phyloP scores from a whole-genome alignment of 306 rosid genomes.

The Pyrus communis region DNA sequence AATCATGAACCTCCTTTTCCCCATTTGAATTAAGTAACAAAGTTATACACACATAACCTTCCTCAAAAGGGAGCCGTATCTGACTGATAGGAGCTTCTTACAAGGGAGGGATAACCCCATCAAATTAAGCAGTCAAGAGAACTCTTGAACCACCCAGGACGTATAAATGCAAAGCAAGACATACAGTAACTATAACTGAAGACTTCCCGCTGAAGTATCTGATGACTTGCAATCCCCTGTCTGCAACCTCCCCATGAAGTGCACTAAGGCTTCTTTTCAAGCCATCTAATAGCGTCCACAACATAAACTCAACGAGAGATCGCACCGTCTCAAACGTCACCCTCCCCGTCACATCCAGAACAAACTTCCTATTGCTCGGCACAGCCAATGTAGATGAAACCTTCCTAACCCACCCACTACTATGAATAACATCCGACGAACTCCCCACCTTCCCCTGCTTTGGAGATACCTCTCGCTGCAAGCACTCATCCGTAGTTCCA shows the following conservation, averaged over 20 bases:
- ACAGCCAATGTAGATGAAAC: slow-evolving; percentile 70
- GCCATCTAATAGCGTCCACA: slow-evolving; percentile 54
- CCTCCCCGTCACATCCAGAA: slow-evolving; percentile 81
- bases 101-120: slow-evolving; percentile 3
- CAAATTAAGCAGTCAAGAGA: slow-evolving; percentile 53
- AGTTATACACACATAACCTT: background rate
- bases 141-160: slow-evolving; percentile 51
- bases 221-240: slow-evolving; percentile 58
- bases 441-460: slow-evolving; percentile 21
- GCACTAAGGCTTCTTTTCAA: slow-evolving; percentile 45
- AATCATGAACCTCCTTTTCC: background rate
- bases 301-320: slow-evolving; percentile 56
- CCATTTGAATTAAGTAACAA: background rate
- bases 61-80: background rate
- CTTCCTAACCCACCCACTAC: slow-evolving; percentile 50
- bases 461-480: slow-evolving; percentile 29
- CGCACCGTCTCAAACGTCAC: slow-evolving; percentile 67
- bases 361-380: slow-evolving; percentile 62
- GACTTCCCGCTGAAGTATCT: slow-evolving; percentile 74
- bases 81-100: background rate
- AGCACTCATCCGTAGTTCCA: slow-evolving; percentile 12
- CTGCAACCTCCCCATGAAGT: slow-evolving; percentile 53
- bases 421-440: slow-evolving; percentile 21
- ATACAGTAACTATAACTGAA: slow-evolving; percentile 66
- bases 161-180: slow-evolving; percentile 76